These are phyloP conservation scores for Symmetrospora coprosmae DNA, from an alignment of 768 basidiomycete species.

Conservation along the genomic window DNA sequence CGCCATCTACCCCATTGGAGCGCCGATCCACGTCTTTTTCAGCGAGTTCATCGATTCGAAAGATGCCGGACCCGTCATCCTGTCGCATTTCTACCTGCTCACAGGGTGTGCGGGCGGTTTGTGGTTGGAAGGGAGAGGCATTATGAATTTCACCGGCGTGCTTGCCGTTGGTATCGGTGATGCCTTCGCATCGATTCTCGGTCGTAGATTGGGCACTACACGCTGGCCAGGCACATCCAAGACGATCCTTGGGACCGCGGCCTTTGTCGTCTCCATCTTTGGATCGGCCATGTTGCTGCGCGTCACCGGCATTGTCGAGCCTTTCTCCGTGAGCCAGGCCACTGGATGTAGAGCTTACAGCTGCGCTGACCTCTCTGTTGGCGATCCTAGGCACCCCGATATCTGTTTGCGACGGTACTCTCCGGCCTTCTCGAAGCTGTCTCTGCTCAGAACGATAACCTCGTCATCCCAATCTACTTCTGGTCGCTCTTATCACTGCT, in stretches of 20 bases:
- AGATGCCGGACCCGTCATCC: constrained; percentile 85
- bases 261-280: constrained; percentile 61
- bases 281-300: constrained; percentile 57
- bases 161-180: constrained; percentile 84
- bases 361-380: neutral
- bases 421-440: constrained; percentile 72
- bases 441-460: constrained; percentile 92
- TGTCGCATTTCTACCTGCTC: constrained; percentile 92
- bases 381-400: constrained; percentile 49
- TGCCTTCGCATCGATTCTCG: constrained; percentile 82
- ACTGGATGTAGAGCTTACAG: neutral
- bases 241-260: constrained; percentile 79
- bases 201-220: constrained; percentile 62
- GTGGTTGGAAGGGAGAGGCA: constrained; percentile 79
- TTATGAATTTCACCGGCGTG: constrained; percentile 67
- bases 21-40: constrained; percentile 83
- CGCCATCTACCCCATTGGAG: constrained; percentile 91
- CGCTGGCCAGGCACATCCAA: constrained; percentile 78
- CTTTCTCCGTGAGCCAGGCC: constrained; percentile 53
- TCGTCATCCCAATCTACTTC: constrained; percentile 87
- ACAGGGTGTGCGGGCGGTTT: constrained; percentile 86
- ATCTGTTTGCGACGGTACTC: constrained; percentile 50
- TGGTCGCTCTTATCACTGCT: constrained; percentile 71
- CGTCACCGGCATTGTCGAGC: constrained; percentile 52
- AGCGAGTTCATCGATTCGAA: constrained; percentile 92